Conservation (phyloP, 2,329 filamentous ascomycete species). For the Sphaerulina populicola region DNA sequence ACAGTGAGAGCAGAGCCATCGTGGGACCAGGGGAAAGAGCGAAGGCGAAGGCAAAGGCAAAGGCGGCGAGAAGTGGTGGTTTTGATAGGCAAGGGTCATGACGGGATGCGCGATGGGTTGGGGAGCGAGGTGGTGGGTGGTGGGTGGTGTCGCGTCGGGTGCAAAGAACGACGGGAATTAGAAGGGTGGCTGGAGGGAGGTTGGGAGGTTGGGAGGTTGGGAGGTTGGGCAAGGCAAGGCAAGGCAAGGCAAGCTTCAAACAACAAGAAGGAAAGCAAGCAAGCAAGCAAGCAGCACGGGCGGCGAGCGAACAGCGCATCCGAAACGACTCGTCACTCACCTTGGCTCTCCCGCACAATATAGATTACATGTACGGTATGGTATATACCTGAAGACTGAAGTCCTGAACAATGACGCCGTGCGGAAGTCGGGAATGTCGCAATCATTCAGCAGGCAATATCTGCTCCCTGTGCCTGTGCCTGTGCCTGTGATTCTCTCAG, state of each 20-base stretch:
- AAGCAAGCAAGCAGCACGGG: not conserved
- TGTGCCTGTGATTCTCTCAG: no score
- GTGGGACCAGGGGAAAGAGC: not conserved
- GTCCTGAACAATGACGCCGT: not conserved
- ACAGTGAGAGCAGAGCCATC: slow-evolving; percentile 10
- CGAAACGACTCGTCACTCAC: not conserved
- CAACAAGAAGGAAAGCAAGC: not conserved
- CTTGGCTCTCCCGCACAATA: no score
- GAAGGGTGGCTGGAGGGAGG: not conserved
- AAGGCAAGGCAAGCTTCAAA: slow-evolving; percentile 1
- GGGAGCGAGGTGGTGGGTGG: no score
- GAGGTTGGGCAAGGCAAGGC: no score
- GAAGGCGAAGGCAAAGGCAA: no score
- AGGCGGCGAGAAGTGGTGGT: not conserved
- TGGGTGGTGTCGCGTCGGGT: not conserved
- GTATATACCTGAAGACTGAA: no score
- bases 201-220: no score
- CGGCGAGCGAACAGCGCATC: not conserved
- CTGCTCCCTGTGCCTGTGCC: not conserved
- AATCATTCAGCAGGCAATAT: not conserved
- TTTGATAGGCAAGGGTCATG: not conserved
- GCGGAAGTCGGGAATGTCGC: not conserved
- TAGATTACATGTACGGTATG: no score
- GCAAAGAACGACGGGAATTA: not conserved
- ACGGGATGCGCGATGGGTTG: not conserved